Evolutionary conservation across 2,329 filamentous ascomycete species (phyloP), one percentile per base, ranked within the genome.

Genomic region (Sclerotinia nivalis): DNA sequence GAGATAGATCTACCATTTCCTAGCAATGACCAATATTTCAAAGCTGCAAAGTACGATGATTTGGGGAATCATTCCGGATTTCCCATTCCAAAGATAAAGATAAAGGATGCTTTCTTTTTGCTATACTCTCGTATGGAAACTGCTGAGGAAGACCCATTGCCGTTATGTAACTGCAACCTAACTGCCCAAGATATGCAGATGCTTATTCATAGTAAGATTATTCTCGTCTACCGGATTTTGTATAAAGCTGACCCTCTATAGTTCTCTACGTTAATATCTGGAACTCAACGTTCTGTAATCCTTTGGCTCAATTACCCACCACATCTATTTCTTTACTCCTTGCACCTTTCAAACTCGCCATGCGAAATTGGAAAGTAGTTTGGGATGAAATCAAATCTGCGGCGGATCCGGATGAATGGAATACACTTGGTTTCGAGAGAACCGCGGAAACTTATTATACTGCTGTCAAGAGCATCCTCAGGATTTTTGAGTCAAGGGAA

Each of bases 151-250:
- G 71, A 74, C 18, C 60, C 77, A 13, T 49, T 70, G 43, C 50
- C 68, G 1, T 68, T 78, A 43, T 64, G 73, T 31, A 45, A 64
- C 8, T 72, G 67, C 25, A 70, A 71, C 15, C 52, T 78, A 50
- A 77, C 72, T 40, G 73, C 74, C 20, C 58, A 77, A 45, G 77
- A 79, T 70, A 75, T 79, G 75, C 76, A 78, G n/a, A 75, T 77
- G 69, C 72, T 79, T 6, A 76, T 79, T 20, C 74, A 78, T 68
- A 73, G 76, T 76, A 71, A 67, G 72, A 72, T 15, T 43, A 52
- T 61, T n/a, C 12, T 22, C 47, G n/a, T 55, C 22, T 12, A 43
- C 13, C 7, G 15, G 40, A 59, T 22, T 31, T 5, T 31, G 22
- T 6, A 45, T 18, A 9, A 31, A 37, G 18, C 22, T 54, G 20